These are phyloP conservation scores for Macrophomina pseudophaseolina DNA, from an alignment of 2,329 filamentous ascomycete species.

Conservation along the genomic window DNA sequence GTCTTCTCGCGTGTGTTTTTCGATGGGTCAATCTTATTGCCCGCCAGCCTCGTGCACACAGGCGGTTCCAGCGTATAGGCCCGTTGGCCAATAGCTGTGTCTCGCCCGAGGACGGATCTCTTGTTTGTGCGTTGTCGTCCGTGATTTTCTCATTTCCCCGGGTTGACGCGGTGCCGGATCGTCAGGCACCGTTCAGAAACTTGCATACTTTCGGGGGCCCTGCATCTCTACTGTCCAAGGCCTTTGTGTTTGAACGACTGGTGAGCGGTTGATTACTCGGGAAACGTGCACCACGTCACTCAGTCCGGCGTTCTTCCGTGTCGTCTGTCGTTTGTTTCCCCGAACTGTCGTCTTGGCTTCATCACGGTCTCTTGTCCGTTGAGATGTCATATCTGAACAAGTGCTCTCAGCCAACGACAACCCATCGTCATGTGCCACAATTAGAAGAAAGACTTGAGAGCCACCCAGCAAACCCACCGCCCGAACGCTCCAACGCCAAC, in stretches of 20 bases:
- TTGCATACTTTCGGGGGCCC: neutral
- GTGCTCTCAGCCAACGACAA: neutral
- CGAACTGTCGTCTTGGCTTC: neutral
- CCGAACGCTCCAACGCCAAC: neutral
- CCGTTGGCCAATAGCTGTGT: neutral
- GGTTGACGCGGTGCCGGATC: neutral
- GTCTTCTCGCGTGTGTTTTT: neutral
- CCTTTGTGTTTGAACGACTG: neutral
- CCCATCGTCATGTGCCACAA: neutral
- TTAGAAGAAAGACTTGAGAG: neutral
- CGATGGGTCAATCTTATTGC: neutral
- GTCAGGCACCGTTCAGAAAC: conserved; percentile 4
- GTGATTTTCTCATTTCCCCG: neutral
- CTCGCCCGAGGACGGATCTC: neutral
- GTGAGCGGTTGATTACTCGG: neutral
- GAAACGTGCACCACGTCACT: neutral
- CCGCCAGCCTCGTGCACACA: neutral
- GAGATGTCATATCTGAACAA: neutral
- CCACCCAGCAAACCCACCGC: neutral
- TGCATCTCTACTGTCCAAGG: neutral
- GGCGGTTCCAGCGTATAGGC: neutral
- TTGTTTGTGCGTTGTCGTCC: neutral
- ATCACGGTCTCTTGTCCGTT: too few relatives aligned
- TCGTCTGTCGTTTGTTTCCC: neutral
- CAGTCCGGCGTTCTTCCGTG: neutral